These are phyloP conservation scores for Poronia punctata DNA, from an alignment of 495 filamentous ascomycete species.

Conservation along the genomic window DNA sequence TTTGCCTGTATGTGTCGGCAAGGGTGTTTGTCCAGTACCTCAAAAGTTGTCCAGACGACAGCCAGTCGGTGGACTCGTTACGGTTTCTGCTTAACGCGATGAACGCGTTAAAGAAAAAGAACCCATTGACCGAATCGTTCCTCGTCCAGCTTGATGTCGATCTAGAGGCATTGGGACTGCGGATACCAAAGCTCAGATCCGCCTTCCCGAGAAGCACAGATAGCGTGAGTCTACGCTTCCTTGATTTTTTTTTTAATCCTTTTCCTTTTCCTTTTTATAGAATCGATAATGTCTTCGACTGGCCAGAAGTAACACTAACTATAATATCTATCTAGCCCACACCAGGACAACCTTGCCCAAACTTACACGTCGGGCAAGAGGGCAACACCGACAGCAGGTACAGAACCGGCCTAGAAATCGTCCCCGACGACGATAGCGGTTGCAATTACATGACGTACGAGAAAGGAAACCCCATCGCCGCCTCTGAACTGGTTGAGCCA, in stretches of 20 bases:
- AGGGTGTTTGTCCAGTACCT: constrained; percentile 94
- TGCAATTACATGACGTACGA: constrained; percentile 14
- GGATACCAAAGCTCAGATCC: constrained; percentile 45
- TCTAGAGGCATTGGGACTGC: constrained; percentile 57
- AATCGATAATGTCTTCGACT: no score
- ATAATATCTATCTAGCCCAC: constrained; percentile 3
- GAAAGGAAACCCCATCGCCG: not conserved
- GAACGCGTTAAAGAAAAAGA: constrained; percentile 78
- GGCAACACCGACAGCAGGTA: not conserved
- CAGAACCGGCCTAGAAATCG: not conserved
- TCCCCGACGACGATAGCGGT: constrained; percentile 8
- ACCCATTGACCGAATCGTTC: constrained; percentile 92
- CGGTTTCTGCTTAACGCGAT: constrained; percentile 86
- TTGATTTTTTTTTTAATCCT: not conserved
- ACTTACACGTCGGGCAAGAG: not conserved
- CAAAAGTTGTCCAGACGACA: constrained; percentile 79
- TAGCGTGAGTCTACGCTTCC: constrained; percentile 31
- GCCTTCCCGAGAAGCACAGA: constrained; percentile 44
- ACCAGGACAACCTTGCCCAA: not conserved
- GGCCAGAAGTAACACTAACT: constrained; percentile 1
- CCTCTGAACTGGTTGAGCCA: constrained; percentile 3
- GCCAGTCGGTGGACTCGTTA: constrained; percentile 71
- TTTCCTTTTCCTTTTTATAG: no score
- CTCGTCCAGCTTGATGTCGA: constrained; percentile 90
- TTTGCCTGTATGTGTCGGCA: constrained; percentile 90